Percentiles rank a stretch among this genome's conserved stretches.
Conservation (phyloP, 2,329 filamentous ascomycete genomes). For the Apiospora rasikravindrae region DNA sequence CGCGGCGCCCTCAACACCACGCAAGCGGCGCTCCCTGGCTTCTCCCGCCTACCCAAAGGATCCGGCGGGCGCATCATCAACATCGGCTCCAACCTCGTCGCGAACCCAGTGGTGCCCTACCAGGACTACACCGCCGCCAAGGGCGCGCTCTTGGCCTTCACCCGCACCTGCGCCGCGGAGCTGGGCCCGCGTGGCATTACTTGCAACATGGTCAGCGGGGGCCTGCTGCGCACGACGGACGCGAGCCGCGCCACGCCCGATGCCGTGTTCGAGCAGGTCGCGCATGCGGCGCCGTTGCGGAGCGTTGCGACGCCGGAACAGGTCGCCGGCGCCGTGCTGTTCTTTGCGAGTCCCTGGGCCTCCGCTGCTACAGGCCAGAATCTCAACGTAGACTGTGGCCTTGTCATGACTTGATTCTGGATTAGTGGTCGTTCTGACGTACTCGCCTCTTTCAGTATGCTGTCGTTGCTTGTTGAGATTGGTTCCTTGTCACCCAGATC, state of each 20-base stretch:
- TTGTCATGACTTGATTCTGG: constrained; percentile 18
- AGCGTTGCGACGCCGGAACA: constrained; percentile 16
- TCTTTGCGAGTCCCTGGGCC: constrained; percentile 24
- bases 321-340: constrained; percentile 21
- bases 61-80: constrained; percentile 21
- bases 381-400: constrained; percentile 19
- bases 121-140: constrained; percentile 24
- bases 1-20: constrained; percentile 22
- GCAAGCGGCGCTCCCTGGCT: neutral
- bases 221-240: constrained; percentile 19
- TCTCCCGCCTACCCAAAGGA: neutral
- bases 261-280: constrained; percentile 21
- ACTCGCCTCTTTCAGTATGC: neutral
- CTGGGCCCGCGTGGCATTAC: constrained; percentile 18
- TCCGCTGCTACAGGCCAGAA: constrained; percentile 20
- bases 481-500: neutral
- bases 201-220: constrained; percentile 22
- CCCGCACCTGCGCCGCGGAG: constrained; percentile 21
- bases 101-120: constrained; percentile 23
- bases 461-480: neutral
- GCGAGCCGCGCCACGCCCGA: constrained; percentile 19
- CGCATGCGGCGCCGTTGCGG: constrained; percentile 16
- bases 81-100: constrained; percentile 23
- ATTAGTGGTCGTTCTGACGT: neutral
- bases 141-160: constrained; percentile 22